Conservation (phyloP, 176 grass and related monocot genomes). For the Neostapfia colusana region DNA sequence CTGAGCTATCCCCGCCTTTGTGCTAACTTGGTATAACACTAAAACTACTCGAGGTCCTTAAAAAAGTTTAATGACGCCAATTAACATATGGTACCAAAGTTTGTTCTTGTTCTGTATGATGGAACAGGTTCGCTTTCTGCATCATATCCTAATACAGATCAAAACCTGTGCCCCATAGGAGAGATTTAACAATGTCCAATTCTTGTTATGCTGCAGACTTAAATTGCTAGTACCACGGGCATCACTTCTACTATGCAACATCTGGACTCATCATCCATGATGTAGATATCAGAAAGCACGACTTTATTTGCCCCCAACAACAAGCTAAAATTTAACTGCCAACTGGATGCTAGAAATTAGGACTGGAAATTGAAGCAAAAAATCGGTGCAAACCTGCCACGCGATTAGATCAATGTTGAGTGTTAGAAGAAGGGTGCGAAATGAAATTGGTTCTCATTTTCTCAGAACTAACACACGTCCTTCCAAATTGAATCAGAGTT, state of each 20-base stretch:
- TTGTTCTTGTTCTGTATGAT: not conserved
- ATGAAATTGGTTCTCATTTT: no score
- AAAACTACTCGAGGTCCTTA: no score
- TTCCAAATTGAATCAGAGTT: not conserved
- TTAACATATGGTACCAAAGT: not conserved
- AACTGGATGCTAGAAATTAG: not conserved
- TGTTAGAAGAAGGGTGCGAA: slow-evolving; percentile 84
- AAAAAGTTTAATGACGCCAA: no score
- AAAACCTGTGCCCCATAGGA: not conserved
- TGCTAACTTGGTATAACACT: no score
- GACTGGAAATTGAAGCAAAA: not conserved
- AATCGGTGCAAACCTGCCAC: slow-evolving; percentile 63
- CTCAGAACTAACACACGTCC: no score
- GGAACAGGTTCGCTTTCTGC: slow-evolving; percentile 1
- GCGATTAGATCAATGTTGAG: slow-evolving; percentile 95
- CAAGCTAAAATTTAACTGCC: not conserved
- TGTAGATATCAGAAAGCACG: not conserved
- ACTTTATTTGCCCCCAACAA: not conserved
- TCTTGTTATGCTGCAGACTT: not conserved
- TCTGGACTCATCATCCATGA: not conserved
- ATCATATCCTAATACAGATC: not conserved
- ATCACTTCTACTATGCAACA: not conserved
- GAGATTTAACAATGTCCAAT: not conserved
- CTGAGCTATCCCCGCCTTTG: slow-evolving; percentile 76
- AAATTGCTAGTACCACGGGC: not conserved